A percentile compares a stretch with the other conserved stretches of the same genome.
Conservation (phyloP, 495 filamentous ascomycete genomes). For the Tuber borchii region DNA sequence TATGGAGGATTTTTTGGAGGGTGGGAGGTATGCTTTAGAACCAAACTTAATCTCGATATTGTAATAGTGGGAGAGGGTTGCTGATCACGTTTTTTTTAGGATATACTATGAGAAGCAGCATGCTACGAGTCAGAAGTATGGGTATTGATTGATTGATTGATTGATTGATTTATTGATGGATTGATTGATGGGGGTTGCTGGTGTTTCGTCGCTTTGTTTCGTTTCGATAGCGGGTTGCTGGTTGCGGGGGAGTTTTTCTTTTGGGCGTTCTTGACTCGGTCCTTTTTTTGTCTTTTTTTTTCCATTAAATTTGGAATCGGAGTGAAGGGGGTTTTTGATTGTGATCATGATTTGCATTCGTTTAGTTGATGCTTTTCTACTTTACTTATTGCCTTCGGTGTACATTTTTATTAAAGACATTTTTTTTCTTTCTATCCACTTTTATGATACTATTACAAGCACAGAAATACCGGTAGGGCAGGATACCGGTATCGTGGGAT, state of each 20-base stretch:
- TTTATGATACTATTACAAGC: neutral
- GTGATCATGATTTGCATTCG: neutral
- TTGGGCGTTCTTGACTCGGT: neutral
- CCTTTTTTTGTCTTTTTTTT: neutral
- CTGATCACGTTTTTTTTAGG: neutral
- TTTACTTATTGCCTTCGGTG: neutral
- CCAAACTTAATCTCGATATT: neutral
- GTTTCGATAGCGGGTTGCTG: neutral
- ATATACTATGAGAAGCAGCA: neutral
- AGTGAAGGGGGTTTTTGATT: neutral
- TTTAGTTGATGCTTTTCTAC: neutral
- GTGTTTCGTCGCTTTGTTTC: neutral
- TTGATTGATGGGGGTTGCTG: neutral
- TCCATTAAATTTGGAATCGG: neutral
- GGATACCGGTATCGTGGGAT: neutral
- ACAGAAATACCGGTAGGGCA: neutral
- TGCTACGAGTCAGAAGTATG: neutral
- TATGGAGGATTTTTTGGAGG: constrained; percentile 25
- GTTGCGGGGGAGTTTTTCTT: neutral
- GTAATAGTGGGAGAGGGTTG: neutral
- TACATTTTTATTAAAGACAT: neutral
- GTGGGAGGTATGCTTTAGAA: constrained; percentile 19
- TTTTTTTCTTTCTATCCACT: neutral
- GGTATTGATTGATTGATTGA: neutral
- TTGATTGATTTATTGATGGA: too few relatives aligned